Evolutionary conservation across 192 early-diverging fungal species (phyloP), one percentile per base, ranked within the genome.

Genomic region (Martensiomyces pterosporus): DNA sequence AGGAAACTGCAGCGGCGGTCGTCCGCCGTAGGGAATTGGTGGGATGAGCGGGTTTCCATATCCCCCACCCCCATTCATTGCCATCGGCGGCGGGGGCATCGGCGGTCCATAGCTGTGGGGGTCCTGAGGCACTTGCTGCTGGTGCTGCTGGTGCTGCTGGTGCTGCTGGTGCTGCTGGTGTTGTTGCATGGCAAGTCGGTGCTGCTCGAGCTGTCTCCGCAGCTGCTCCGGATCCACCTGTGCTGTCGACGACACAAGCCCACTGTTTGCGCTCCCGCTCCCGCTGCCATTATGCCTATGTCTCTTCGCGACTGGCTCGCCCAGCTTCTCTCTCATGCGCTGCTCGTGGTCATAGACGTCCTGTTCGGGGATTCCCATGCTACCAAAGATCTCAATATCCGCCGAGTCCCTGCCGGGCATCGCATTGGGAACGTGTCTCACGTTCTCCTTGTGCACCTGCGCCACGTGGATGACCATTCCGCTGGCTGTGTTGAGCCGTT

Each of bases 371-470:
- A 97, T 85, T 1, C 92, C 92, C 50, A 85, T 81, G 86, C 93
- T 97, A 19, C 92, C 94, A 64, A 93, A 95, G 38, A 97, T 93
- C 50, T 95, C 92, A 43, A 92, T 75, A 24, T 97, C 90, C n/a
- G 85, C 62, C 9, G 78, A 76, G 25, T 97, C 90, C 36, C 92
- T 80, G 17, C 91, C 91, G 25, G 82, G 75, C 16, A 94, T 51
- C 10, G 92, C 87, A 65, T 93, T 93, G 2, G 85, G 84, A 6
- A 97, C 90, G 44, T 35, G 43, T 6, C 62, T 82, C 34, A 94
- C 76, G 18, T 76, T 82, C 42, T 89, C 88, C 70, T 95, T 98
- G 75, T 98, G 94, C 15, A 98, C 94, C 60, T 98, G 92, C 47
- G 80, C 72, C 22, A 87, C 80, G 57, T 98, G 94, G 21, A 94